Conservation (phyloP, 345 rosid genomes). For the Euclidium syriacum region DNA sequence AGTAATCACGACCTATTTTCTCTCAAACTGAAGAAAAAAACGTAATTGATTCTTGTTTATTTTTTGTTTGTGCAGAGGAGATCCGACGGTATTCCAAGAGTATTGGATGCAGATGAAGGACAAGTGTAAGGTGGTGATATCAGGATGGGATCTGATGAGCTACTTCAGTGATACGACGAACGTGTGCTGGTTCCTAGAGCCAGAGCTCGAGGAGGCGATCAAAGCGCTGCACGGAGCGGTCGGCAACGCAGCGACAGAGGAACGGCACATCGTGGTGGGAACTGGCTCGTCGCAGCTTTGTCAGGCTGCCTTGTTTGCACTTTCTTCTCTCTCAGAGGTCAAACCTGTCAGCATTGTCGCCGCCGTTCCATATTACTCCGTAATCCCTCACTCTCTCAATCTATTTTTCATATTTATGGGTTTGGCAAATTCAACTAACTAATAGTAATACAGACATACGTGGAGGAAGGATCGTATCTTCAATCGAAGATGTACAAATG, state of each 20-base stretch:
- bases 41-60: not conserved
- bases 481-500: constrained; percentile 59
- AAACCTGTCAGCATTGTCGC: constrained; percentile 62
- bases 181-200: constrained; percentile 77
- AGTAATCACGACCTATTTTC: too few species aligned
- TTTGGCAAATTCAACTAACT: too few species aligned
- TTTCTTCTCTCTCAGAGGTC: constrained; percentile 37
- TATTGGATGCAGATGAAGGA: constrained; percentile 62
- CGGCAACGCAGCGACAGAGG: constrained; percentile 57
- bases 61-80: constrained; percentile 50
- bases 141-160: constrained; percentile 68
- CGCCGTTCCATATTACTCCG: constrained; percentile 86
- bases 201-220: constrained; percentile 59
- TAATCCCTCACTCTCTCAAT: constrained; percentile 20
- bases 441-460: constrained; percentile 66
- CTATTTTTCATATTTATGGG: not conserved
- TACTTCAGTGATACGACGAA: constrained; percentile 49
- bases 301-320: constrained; percentile 67
- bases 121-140: constrained; percentile 49
- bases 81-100: constrained; percentile 55
- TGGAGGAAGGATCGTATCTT: constrained; percentile 44
- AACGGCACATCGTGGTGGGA: constrained; percentile 58
- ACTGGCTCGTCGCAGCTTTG: constrained; percentile 77
- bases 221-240: constrained; percentile 48
- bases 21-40: too few species aligned